Base-by-base conservation (phyloP, 768 basidiomycete genomes). In the Tubosaeta sp. region DNA sequence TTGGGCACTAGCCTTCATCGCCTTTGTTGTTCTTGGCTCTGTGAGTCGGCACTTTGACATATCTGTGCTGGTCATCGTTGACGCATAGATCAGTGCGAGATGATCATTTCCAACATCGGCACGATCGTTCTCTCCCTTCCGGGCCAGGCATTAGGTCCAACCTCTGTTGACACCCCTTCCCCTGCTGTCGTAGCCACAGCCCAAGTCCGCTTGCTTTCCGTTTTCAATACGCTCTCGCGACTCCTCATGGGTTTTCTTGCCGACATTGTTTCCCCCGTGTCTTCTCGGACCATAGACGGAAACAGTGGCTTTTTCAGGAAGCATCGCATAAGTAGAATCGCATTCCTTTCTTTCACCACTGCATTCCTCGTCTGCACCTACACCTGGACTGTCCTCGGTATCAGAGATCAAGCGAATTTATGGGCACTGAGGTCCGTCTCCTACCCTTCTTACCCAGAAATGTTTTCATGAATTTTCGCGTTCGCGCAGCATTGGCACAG, bases 31-130 rank as follows among this genome's bases (percentile, higher is more conserved):
- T n/a, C 72, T 87, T n/a, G 89, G 88, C 25, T 76, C 83, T 17
- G 88, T 90, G 61, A 71, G 86, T 77, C 25, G 34, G 25, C 26
- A 17, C 27, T n/a, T 19, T n/a, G 17, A 26, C 10, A 29, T 19
- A 6, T 41, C 14, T 42, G 37, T 49, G 25, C 25, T 8, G 9
- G 7, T 42, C 25, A 27, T 45, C 17, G 42, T 48, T 45, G 39
- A 50, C 49, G 3, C 33, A 5, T 52, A 41, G 37, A 16, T 6
- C 49, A 88, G 86, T 80, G 78, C 43, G 88, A 91, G 66, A 91
- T 89, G 88, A 76, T 92, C 19, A 83, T 91, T 17, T 85, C 88
- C 17, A 92, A 90, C 60, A 83, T 92, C 43, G 89, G 88, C 34
- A 82, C 85, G 1, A 86, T 91, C 46, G 77, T 85, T 13, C 69